Conservation (phyloP, 169 alveolate genomes). For the Cryptosporidium viatorum region DNA sequence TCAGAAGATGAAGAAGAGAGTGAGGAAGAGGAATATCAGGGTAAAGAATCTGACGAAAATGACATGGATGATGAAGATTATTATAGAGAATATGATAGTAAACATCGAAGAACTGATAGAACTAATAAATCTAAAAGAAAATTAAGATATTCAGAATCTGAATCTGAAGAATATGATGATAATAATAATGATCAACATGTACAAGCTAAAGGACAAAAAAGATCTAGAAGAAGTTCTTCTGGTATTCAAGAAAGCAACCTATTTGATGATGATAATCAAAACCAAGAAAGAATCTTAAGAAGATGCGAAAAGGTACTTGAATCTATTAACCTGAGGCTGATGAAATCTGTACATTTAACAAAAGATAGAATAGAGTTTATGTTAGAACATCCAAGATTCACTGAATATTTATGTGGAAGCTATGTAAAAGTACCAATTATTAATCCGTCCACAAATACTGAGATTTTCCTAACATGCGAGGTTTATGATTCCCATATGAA, state of each 20-base stretch:
- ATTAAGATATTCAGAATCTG: background rate
- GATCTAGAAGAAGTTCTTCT: background rate
- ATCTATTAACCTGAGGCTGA: conserved; percentile 30
- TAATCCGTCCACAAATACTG: conserved; percentile 36
- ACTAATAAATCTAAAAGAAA: background rate
- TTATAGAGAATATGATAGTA: conserved; percentile 2
- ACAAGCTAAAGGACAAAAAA: background rate
- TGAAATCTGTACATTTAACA: conserved; percentile 59
- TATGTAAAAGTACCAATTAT: conserved; percentile 68
- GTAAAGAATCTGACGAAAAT: background rate
- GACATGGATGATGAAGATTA: conserved; percentile 1
- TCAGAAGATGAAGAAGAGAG: conserved; percentile 18
- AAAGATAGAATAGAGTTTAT: conserved; percentile 56
- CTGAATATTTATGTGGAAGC: conserved; percentile 53
- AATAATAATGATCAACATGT: background rate
- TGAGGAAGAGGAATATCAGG: conserved; percentile 4
- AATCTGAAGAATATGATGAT: conserved; percentile 3
- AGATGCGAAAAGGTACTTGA: conserved; percentile 43
- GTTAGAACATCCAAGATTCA: conserved; percentile 69
- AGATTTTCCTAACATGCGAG: conserved; percentile 50
- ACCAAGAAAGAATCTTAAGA: conserved; percentile 23
- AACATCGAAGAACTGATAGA: background rate
- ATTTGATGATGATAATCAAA: conserved; percentile 31
- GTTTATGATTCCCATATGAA: conserved; percentile 28
- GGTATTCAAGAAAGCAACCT: background rate